Conservation (phyloP, 306 rosid genomes). For the Hippophae rhamnoides region DNA sequence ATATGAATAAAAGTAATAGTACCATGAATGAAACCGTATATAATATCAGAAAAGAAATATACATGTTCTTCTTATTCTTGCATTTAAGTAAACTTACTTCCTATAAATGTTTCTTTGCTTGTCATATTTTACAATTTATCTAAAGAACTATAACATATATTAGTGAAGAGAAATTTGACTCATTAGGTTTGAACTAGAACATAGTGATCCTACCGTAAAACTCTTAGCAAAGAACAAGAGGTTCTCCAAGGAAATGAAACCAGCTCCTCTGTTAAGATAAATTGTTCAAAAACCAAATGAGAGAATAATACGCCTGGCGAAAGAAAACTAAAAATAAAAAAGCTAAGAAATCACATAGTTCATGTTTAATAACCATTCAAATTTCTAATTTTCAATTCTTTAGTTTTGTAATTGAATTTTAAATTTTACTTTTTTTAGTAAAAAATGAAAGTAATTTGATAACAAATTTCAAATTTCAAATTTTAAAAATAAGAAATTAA, state of each 20-base stretch:
- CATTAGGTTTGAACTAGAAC: background rate
- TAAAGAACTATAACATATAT: background rate
- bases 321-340: background rate
- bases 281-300: conserved; percentile 4
- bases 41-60: background rate
- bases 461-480: too few species aligned
- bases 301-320: conserved; percentile 6
- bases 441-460: too few species aligned
- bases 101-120: background rate
- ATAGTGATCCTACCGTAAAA: conserved; percentile 45
- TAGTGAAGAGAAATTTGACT: background rate
- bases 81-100: background rate
- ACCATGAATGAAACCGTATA: background rate
- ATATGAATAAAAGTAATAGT: background rate
- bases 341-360: too few species aligned
- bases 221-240: conserved; percentile 78
- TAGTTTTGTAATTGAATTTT: too few species aligned
- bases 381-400: too few species aligned
- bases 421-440: too few species aligned
- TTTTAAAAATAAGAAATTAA: too few species aligned
- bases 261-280: conserved; percentile 64
- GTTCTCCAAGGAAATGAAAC: conserved; percentile 91
- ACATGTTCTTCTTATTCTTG: background rate
- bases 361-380: too few species aligned
- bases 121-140: background rate